phyloP scores from a whole-genome alignment of 305 asterid species.

The Plantago coronopus region DNA sequence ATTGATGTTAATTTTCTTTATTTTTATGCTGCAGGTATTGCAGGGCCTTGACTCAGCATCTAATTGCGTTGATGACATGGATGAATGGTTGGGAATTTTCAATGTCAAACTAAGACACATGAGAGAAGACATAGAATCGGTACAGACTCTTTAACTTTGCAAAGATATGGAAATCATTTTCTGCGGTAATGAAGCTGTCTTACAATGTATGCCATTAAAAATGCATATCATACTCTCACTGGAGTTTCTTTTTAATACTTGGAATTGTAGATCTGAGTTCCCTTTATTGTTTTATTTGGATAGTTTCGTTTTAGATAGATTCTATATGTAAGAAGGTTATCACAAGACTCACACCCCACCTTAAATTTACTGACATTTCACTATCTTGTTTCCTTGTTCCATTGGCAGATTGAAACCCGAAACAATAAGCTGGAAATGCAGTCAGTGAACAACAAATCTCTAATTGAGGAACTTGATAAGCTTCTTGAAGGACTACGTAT shows the following conservation, averaged over 20 bases:
- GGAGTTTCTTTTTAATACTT: too few relatives aligned
- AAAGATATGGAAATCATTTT: slow-evolving; percentile 22
- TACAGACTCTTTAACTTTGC: slow-evolving; percentile 30
- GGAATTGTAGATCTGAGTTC: not conserved
- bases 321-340: not conserved
- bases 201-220: slow-evolving; percentile 4
- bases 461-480: slow-evolving; percentile 89
- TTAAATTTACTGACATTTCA: slow-evolving; percentile 18
- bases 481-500: slow-evolving; percentile 83
- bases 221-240: too few relatives aligned
- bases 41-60: slow-evolving; percentile 84
- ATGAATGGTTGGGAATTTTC: slow-evolving; percentile 91
- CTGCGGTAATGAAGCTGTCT: slow-evolving; percentile 5
- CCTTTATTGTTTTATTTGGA: slow-evolving; percentile 5
- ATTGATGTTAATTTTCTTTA: slow-evolving; percentile 17
- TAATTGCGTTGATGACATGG: slow-evolving; percentile 94
- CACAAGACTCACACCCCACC: not conserved
- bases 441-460: slow-evolving; percentile 79
- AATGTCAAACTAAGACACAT: slow-evolving; percentile 87
- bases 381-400: slow-evolving; percentile 18
- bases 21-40: slow-evolving; percentile 54
- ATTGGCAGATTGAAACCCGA: slow-evolving; percentile 83
- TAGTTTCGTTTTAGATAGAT: slow-evolving; percentile 13
- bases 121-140: slow-evolving; percentile 99
- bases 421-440: slow-evolving; percentile 97